Percentiles rank a stretch among this genome's conserved stretches.
These are phyloP conservation scores for Wolfiporia cocos DNA, from an alignment of 1,284 basidiomycete species.

Conservation along the genomic window DNA sequence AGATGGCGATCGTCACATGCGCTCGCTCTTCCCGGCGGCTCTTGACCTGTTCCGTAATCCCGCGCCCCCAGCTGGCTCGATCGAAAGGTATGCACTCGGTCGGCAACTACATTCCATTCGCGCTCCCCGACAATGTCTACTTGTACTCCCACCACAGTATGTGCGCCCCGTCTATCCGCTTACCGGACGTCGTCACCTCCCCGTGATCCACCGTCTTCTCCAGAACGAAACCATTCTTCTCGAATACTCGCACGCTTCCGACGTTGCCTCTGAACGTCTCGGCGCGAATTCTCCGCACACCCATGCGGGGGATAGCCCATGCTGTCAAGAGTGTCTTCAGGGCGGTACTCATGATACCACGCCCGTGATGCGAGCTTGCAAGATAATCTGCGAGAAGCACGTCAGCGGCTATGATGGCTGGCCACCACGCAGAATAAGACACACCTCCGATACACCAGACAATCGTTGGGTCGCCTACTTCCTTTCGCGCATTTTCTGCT, in stretches of 20 bases:
- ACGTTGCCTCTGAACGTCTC: slow-evolving; percentile 44
- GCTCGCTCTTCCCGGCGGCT: too few relatives aligned
- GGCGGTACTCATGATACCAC: slow-evolving; percentile 63
- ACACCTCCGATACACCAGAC: slow-evolving; percentile 49
- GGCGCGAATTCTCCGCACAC: slow-evolving; percentile 37
- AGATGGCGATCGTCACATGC: too few relatives aligned
- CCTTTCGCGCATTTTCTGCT: slow-evolving; percentile 31
- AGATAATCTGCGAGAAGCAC: slow-evolving; percentile 59
- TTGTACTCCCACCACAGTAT: slow-evolving; percentile 22
- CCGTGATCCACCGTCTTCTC: slow-evolving; percentile 33
- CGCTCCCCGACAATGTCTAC: too few relatives aligned
- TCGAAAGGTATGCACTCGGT: too few relatives aligned
- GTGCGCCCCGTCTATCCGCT: slow-evolving; percentile 16
- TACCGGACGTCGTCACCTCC: slow-evolving; percentile 22
- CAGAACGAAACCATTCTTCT: slow-evolving; percentile 56
- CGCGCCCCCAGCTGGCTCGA: too few relatives aligned
- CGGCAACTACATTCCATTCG: too few relatives aligned
- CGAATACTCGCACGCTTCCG: slow-evolving; percentile 53
- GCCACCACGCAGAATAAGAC: too few relatives aligned
- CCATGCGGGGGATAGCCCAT: slow-evolving; percentile 60
- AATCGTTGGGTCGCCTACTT: slow-evolving; percentile 40
- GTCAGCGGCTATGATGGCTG: too few relatives aligned
- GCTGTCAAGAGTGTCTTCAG: slow-evolving; percentile 41
- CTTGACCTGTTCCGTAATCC: too few relatives aligned
- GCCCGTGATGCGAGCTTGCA: slow-evolving; percentile 49